Evolutionary conservation across 1,139 yeast species (phyloP).

Genomic region (Kluyveromyces sp.): DNA sequence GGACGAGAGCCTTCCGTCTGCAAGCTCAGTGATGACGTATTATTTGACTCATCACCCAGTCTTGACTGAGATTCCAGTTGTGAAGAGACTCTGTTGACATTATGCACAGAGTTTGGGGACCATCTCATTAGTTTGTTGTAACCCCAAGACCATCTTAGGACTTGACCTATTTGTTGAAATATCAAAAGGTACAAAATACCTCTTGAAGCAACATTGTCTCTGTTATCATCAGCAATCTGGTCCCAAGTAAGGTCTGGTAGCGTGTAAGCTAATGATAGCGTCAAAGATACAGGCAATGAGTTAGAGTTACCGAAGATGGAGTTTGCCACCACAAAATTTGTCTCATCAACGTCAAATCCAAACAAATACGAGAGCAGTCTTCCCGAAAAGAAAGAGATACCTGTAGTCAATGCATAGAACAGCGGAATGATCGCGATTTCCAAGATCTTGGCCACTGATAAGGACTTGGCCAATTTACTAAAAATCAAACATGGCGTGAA

Average conservation of each 20-base stretch:
- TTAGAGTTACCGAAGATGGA: constrained; percentile 78
- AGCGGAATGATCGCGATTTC: constrained; percentile 63
- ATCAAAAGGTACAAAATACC: constrained; percentile 65
- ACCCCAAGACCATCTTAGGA: constrained; percentile 80
- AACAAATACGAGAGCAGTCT: constrained; percentile 40
- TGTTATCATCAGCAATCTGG: constrained; percentile 53
- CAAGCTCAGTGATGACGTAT: constrained; percentile 1
- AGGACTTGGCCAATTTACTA: constrained; percentile 61
- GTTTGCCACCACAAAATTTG: constrained; percentile 74
- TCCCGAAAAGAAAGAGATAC: constrained; percentile 51
- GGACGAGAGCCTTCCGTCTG: background rate
- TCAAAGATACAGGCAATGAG: constrained; percentile 68
- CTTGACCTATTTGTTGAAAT: constrained; percentile 73
- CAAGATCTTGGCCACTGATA: constrained; percentile 54
- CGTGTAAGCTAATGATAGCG: constrained; percentile 62
- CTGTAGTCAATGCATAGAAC: constrained; percentile 54
- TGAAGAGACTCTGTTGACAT: background rate
- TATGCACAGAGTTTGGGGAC: constrained; percentile 28
- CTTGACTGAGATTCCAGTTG: constrained; percentile 3
- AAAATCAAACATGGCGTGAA: constrained; percentile 76
- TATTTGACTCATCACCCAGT: background rate
- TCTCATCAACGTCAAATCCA: constrained; percentile 52
- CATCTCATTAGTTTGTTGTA: constrained; percentile 55
- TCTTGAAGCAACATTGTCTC: constrained; percentile 65
- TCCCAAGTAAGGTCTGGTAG: constrained; percentile 71